Evolutionary conservation across 2,329 filamentous ascomycete genomes (phyloP), one percentile per base, ranked within the genome.

Genomic region (Penicillium sp.): DNA sequence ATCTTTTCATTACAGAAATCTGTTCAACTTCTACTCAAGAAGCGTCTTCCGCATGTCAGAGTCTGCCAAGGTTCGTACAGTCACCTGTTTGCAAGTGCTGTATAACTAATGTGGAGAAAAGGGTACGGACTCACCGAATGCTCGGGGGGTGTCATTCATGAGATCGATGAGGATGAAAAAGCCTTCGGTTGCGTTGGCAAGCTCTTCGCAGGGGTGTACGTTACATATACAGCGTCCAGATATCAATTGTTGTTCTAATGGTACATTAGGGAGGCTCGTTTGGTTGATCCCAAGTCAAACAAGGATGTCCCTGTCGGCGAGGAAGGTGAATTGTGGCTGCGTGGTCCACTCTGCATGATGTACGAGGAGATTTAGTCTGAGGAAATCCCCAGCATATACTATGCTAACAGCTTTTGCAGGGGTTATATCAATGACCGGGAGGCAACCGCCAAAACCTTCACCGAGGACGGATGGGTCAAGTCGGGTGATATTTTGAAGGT

Each of bases 281-380:
- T 64, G 26, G 62, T 64, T 16, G 59, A 63, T 48, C 61, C 63
- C 3, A 59, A 54, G 13, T 62, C 61, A 37, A 46, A 53, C 43
- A 39, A 44, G 21, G 61, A 65, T 16, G 61, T 60, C 26, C 19
- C 51, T 13, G 13, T 48, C 5, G 63, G 61, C 5, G 54, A 65
- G 33, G 63, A 63, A 46, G 63, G 63, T 29, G 63, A 65, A 48
- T 50, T 65, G 3, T 65, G 61, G 61, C 27, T 65, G 21, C 63
- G 63, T 35, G 63, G 63, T 21, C 55, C 63, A 10, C 26, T 55
- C 24, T 52, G 60, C 26, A 64, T 64, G 62, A 58, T 61, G 62
- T 64, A 55, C 14, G 47, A 9, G 21, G 14, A 11, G 16, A 9
- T 1, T 3, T 0, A 4, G 13, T 19, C 13, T 49, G 22, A 13